These are phyloP conservation scores for Anastatica hierochuntica DNA, from an alignment of 345 rosid species.

Conservation along the genomic window DNA sequence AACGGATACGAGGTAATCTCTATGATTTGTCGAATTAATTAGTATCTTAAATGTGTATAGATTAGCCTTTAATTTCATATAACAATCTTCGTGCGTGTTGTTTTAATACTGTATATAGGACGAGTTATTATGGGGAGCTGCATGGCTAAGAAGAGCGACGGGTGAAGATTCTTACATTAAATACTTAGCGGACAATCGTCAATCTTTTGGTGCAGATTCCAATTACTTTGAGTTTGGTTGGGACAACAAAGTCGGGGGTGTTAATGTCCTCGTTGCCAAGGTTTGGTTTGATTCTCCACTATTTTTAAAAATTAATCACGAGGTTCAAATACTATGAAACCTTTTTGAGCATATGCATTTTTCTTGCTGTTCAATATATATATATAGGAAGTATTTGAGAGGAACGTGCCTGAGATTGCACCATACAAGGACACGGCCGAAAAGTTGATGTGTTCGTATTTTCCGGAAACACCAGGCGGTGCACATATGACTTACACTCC, in stretches of 20 bases:
- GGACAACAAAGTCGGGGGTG: slow-evolving; percentile 73
- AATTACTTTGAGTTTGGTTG: slow-evolving; percentile 58
- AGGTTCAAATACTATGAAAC: too few relatives aligned
- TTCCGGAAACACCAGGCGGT: slow-evolving; percentile 54
- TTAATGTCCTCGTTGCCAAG: slow-evolving; percentile 51
- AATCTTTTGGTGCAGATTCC: slow-evolving; percentile 5
- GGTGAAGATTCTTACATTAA: slow-evolving; percentile 27
- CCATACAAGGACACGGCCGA: slow-evolving; percentile 68
- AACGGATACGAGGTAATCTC: slow-evolving; percentile 51
- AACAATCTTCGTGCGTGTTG: too few relatives aligned
- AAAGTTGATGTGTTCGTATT: slow-evolving; percentile 66
- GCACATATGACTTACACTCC: slow-evolving; percentile 62
- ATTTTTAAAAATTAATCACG: too few relatives aligned
- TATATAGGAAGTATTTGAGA: slow-evolving; percentile 56
- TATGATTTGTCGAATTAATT: too few relatives aligned
- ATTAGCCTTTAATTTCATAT: too few relatives aligned
- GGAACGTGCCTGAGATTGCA: slow-evolving; percentile 32
- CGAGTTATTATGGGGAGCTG: slow-evolving; percentile 83
- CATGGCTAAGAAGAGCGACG: slow-evolving; percentile 71
- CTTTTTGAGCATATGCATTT: too few relatives aligned
- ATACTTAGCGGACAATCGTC: slow-evolving; percentile 21
- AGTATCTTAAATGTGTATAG: too few relatives aligned
- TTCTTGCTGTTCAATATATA: too few relatives aligned
- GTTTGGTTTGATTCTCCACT: too few relatives aligned
- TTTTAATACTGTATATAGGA: slow-evolving; percentile 45